Conservation (phyloP, 768 basidiomycete species). For the Lactarius evosmus region DNA sequence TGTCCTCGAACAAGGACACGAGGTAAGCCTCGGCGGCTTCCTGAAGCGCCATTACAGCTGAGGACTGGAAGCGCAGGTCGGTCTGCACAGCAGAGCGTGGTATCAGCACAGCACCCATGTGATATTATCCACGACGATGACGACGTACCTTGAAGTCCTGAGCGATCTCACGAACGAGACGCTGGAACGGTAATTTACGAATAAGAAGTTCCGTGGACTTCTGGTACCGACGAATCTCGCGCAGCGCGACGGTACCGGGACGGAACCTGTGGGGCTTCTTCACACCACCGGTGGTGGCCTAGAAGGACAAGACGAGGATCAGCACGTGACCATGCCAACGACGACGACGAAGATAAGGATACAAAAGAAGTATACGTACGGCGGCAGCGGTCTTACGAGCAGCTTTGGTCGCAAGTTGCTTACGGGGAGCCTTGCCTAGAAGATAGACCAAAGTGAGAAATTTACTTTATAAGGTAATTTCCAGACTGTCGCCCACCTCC, state of each 20-base stretch:
- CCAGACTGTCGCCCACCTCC: conserved; percentile 67
- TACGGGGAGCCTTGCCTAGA: conserved; percentile 84
- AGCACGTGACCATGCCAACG: conserved; percentile 29
- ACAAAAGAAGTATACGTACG: no score
- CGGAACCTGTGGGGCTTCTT: conserved; percentile 99
- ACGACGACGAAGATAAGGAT: conserved; percentile 32
- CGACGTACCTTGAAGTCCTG: conserved; percentile 85
- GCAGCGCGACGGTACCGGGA: conserved; percentile 97
- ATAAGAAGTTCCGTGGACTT: conserved; percentile 99
- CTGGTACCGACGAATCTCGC: conserved; percentile 98
- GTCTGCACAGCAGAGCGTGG: conserved; percentile 46
- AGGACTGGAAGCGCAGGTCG: conserved; percentile 93
- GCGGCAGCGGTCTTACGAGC: conserved; percentile 81
- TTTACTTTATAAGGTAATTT: conserved; percentile 26
- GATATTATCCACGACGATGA: not conserved
- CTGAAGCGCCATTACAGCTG: conserved; percentile 90
- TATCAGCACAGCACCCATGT: conserved; percentile 3
- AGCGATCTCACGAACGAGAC: conserved; percentile 95
- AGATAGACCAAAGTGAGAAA: conserved; percentile 32
- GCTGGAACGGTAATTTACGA: conserved; percentile 99
- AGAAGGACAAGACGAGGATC: conserved; percentile 6
- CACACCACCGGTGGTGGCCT: conserved; percentile 90
- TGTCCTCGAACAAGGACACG: conserved; percentile 83
- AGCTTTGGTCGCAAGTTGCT: conserved; percentile 94
- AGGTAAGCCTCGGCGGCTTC: conserved; percentile 91